Base-by-base conservation (phyloP, 331 rosid genomes). In the Malus hybrid region DNA sequence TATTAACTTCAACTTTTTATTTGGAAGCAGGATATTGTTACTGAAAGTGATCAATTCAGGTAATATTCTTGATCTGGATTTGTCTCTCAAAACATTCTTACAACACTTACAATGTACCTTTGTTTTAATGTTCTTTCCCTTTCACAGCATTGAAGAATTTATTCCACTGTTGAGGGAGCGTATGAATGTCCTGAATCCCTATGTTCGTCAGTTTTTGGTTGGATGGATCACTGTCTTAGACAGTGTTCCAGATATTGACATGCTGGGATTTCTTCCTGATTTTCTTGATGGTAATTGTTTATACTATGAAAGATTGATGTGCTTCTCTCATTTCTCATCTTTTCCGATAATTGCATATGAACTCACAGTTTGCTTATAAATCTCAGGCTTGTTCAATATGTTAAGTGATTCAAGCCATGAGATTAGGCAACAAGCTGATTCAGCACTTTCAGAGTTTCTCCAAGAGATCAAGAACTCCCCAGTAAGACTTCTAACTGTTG, bases 201-300 rank as follows among this genome's bases (percentile, higher is more conserved):
- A 85, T 85, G 99, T 95, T 61, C 97, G 97, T 52, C 99, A 90
- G 89, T 92, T 95, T 95, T 84, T 95, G 90, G 97, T 95, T 19
- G 99, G 99, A 82, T 95, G 99, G 99, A 95, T 95, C 81, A 90
- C 97, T 76, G 99, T 95, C 46, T 85, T 95, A 85, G 97, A 95
- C 85, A 92, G 99, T 71, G 98, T 92, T 82, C 99, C 99, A 27
- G 96, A 92, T 80, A 90, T 95, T 74, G 99, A 95, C 80, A 95
- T 95, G 99, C 90, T 95, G 87, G 99, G 99, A 16, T 95, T 95
- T 85, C 99, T 95, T 84, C 99, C 99, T 60, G 97, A 95, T 87
- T 92, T 95, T 82, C 97, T 95, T 59, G 99, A 95, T 79, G 99
- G 99, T 95, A 84, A 83, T 55, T 48, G 69, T 7, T 15, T 71